Evolutionary conservation across 169 alveolate species (phyloP).

Genomic region (Blepharisma undulans): DNA sequence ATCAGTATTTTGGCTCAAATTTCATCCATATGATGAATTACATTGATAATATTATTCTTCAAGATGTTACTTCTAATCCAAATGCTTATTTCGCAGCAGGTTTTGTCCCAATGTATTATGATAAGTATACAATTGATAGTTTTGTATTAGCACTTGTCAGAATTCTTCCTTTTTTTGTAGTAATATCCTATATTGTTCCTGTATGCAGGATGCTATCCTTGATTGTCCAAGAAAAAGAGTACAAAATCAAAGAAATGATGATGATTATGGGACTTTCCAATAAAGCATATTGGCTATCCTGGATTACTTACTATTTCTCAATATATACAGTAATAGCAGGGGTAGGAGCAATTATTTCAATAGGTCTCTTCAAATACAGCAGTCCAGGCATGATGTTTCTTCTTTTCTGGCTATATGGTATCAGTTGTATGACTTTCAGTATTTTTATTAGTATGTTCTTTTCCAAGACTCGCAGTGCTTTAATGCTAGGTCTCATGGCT

Average conservation of each 20-base stretch:
- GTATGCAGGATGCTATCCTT: slow-evolving; percentile 41
- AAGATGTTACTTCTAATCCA: background rate
- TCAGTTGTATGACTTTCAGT: slow-evolving; percentile 26
- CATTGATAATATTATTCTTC: background rate
- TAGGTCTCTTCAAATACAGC: background rate
- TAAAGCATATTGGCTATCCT: slow-evolving; percentile 73
- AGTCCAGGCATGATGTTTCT: background rate
- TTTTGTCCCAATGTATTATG: background rate
- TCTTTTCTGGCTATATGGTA: slow-evolving; percentile 12
- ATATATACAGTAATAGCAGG: slow-evolving; percentile 59
- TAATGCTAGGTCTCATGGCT: slow-evolving; percentile 39
- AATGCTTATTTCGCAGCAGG: background rate
- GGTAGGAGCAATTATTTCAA: background rate
- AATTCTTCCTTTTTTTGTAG: slow-evolving; percentile 16
- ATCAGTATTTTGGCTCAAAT: background rate
- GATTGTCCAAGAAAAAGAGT: slow-evolving; percentile 81
- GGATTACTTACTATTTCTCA: slow-evolving; percentile 67
- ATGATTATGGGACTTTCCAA: slow-evolving; percentile 85
- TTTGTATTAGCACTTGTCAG: background rate
- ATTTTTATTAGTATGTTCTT: slow-evolving; percentile 25
- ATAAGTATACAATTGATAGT: background rate
- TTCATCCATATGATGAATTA: slow-evolving; percentile 10
- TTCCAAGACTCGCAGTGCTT: slow-evolving; percentile 39
- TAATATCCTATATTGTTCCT: slow-evolving; percentile 58
- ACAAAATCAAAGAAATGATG: slow-evolving; percentile 83